Evolutionary conservation across 257 asterid genomes (phyloP).

Genomic region (Capsicum chinense): DNA sequence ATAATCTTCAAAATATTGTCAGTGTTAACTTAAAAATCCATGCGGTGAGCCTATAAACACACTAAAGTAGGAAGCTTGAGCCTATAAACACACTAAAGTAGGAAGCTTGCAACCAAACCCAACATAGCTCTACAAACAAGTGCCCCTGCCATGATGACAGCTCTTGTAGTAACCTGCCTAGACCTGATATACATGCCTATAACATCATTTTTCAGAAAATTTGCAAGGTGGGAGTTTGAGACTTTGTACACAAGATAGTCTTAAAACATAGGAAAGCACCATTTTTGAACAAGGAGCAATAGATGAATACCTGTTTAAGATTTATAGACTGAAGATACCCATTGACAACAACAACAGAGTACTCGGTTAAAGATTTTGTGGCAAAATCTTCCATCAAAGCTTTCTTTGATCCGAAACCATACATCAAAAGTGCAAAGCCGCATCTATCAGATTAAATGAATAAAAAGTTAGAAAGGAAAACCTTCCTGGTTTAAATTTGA

Average conservation of each 20-base stretch:
- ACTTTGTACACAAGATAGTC: neutral
- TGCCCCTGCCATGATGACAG: neutral
- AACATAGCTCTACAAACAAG: neutral
- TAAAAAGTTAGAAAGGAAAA: neutral
- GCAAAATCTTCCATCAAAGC: slow-evolving; percentile 86
- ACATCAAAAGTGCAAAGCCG: slow-evolving; percentile 87
- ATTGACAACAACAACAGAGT: slow-evolving; percentile 79
- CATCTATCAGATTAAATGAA: slow-evolving; percentile 36
- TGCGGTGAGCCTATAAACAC: neutral
- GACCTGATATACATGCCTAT: neutral
- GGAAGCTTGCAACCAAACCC: slow-evolving; percentile 1
- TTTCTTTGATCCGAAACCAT: slow-evolving; percentile 94
- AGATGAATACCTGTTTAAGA: slow-evolving; percentile 70
- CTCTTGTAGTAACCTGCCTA: neutral
- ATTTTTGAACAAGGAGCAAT: neutral
- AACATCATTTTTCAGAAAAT: slow-evolving; percentile 8
- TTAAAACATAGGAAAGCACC: neutral
- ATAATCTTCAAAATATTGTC: slow-evolving; percentile 10
- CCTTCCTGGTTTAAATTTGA: neutral
- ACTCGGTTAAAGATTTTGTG: slow-evolving; percentile 68
- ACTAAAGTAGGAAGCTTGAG: slow-evolving; percentile 15
- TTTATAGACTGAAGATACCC: slow-evolving; percentile 90
- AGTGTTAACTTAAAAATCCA: neutral
- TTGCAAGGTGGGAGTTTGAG: slow-evolving; percentile 15
- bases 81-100: neutral